Evolutionary conservation across 805 yeast species (phyloP).

Genomic region (Candida namnaoensis): DNA sequence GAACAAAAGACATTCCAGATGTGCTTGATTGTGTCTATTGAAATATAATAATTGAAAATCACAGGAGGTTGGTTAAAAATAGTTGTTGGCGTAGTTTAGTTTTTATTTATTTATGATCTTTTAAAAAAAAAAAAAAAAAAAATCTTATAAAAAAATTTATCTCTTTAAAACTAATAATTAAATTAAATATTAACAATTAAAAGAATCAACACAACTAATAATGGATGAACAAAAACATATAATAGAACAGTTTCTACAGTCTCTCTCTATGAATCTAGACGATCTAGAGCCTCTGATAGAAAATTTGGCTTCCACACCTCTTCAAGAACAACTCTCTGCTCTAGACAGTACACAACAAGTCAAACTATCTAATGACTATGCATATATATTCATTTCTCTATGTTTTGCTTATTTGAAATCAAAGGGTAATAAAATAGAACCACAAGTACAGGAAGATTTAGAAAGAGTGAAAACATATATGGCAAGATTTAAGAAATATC

Average conservation of each 20-base stretch:
- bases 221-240: conserved; percentile 11
- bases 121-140: no score
- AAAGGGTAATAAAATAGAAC: conserved; percentile 37
- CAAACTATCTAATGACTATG: conserved; percentile 24
- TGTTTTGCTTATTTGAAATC: conserved; percentile 52
- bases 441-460: conserved; percentile 61
- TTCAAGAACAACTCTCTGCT: conserved; percentile 27
- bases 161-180: no score
- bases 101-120: no score
- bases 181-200: no score
- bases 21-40: no score
- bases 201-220: no score
- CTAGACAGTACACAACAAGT: conserved; percentile 19
- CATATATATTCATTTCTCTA: conserved; percentile 48
- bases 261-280: conserved; percentile 28
- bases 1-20: no score
- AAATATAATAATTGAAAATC: no score
- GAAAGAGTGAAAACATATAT: conserved; percentile 61
- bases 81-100: no score
- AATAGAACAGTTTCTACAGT: conserved; percentile 28
- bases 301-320: conserved; percentile 27
- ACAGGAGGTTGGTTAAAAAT: no score
- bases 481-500: conserved; percentile 34
- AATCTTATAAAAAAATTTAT: no score
- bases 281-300: conserved; percentile 26